These are phyloP conservation scores for Fennellomyces sp. DNA, from an alignment of 371 early-diverging fungal species.

Conservation along the genomic window DNA sequence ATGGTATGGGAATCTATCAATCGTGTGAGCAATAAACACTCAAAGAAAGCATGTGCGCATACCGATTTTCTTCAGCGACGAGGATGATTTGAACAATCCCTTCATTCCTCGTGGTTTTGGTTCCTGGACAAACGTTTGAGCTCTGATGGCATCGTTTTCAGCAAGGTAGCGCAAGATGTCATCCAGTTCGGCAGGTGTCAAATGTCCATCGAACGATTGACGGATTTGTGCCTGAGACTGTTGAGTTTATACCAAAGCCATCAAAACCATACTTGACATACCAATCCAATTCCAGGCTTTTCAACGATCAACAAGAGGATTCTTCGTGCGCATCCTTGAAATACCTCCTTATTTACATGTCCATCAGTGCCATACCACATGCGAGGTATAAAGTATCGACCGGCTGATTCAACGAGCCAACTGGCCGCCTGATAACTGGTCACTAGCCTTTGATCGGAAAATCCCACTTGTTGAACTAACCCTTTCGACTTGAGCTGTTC, in stretches of 20 bases:
- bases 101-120: neutral
- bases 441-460: neutral
- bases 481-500: neutral
- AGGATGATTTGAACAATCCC: neutral
- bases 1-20: neutral
- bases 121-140: neutral
- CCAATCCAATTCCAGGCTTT: conserved; percentile 11
- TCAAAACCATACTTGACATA: neutral
- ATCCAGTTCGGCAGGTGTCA: neutral
- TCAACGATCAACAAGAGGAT: neutral
- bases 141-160: neutral
- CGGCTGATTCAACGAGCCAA: neutral
- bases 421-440: neutral
- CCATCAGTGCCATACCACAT: conserved; percentile 12
- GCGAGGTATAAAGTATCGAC: conserved; percentile 3
- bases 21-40: neutral
- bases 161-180: neutral
- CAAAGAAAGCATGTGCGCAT: neutral
- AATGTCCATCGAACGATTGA: neutral
- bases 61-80: neutral
- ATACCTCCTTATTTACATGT: neutral
- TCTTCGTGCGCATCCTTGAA: conserved; percentile 8
- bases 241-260: neutral
- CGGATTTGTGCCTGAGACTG: neutral
- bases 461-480: neutral